Evolutionary conservation across 257 asterid species (phyloP).

Genomic region (Ehretia macrophylla): DNA sequence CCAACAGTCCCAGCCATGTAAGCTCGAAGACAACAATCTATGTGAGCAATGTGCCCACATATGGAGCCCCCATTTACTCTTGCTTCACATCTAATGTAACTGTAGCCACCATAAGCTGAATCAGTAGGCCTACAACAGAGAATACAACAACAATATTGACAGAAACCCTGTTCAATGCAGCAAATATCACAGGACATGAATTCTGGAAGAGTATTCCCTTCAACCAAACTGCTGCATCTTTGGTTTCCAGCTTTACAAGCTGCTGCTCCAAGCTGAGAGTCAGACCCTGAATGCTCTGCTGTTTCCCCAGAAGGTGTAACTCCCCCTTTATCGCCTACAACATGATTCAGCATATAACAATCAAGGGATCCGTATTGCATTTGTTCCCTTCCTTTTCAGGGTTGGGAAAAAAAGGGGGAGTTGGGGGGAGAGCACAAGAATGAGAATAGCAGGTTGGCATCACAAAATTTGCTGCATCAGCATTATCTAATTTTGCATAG

Average conservation of each 20-base stretch:
- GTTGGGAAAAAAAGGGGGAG: neutral
- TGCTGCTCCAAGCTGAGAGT: slow-evolving; percentile 18
- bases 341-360: neutral
- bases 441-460: neutral
- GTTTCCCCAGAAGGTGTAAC: slow-evolving; percentile 15
- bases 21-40: slow-evolving; percentile 74
- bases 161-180: slow-evolving; percentile 70
- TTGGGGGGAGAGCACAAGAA: neutral
- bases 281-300: slow-evolving; percentile 27
- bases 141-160: slow-evolving; percentile 87
- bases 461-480: neutral
- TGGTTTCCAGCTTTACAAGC: slow-evolving; percentile 66
- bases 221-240: slow-evolving; percentile 54
- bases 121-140: slow-evolving; percentile 54
- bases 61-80: slow-evolving; percentile 24
- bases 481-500: neutral
- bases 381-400: neutral
- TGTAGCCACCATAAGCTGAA: slow-evolving; percentile 32
- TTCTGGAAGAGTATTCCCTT: slow-evolving; percentile 30
- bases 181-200: slow-evolving; percentile 69
- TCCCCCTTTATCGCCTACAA: slow-evolving; percentile 16
- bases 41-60: slow-evolving; percentile 83
- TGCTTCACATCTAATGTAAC: slow-evolving; percentile 65
- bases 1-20: slow-evolving; percentile 86
- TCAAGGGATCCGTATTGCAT: neutral